These are phyloP conservation scores for Hymenoscyphus fructigenus DNA, from an alignment of 2,329 filamentous ascomycete species.

Conservation along the genomic window DNA sequence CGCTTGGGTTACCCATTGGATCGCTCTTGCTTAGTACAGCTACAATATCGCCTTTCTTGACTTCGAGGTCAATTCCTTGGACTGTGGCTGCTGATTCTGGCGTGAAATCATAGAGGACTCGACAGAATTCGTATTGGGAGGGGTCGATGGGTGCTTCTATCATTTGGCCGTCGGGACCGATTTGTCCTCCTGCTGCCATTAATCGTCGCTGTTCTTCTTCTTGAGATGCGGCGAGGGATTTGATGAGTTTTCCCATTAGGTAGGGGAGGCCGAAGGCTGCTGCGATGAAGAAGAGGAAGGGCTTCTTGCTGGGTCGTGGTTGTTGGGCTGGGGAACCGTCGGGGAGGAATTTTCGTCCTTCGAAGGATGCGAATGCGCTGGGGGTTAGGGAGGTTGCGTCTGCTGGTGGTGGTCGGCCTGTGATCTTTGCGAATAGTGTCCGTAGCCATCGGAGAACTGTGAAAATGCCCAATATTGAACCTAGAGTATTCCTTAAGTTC, in stretches of 20 bases:
- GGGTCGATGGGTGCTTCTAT: constrained; percentile 67
- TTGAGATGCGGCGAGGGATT: constrained; percentile 75
- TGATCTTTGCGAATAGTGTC: constrained; percentile 87
- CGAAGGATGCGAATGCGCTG: constrained; percentile 85
- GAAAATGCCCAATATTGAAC: constrained; percentile 92
- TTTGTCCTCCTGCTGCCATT: constrained; percentile 51
- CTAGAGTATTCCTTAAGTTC: constrained; percentile 87
- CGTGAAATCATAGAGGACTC: constrained; percentile 89
- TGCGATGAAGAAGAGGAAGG: constrained; percentile 91
- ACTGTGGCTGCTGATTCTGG: constrained; percentile 66
- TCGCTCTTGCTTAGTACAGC: constrained; percentile 92
- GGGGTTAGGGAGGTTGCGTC: constrained; percentile 86
- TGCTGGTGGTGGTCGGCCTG: constrained; percentile 84
- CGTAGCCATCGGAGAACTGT: constrained; percentile 93
- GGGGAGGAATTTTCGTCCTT: constrained; percentile 63
- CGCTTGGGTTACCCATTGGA: constrained; percentile 84
- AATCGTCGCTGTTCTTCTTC: constrained; percentile 75
- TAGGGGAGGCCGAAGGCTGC: constrained; percentile 95
- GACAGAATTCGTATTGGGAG: constrained; percentile 92
- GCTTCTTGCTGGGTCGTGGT: constrained; percentile 84
- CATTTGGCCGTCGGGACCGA: constrained; percentile 49
- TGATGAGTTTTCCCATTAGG: constrained; percentile 95
- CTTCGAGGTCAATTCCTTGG: constrained; percentile 80
- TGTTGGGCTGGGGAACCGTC: constrained; percentile 61
- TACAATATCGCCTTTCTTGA: constrained; percentile 93